Conservation (phyloP, 495 filamentous ascomycete genomes). For the Annulohypoxylon maeteangense region DNA sequence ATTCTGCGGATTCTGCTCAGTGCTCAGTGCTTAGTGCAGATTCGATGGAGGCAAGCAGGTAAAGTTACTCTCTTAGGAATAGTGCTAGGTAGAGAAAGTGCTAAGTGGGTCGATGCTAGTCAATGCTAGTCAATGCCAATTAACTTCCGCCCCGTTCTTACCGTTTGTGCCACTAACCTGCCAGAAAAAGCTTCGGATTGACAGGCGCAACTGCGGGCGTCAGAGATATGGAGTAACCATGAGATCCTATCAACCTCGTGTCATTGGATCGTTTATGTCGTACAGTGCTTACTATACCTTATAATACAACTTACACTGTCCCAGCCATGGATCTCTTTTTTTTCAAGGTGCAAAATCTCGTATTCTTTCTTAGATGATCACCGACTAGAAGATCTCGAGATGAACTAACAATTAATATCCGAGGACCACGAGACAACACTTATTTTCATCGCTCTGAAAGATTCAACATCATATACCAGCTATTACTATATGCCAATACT, state of each 20-base stretch:
- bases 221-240: background rate
- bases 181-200: constrained; percentile 20
- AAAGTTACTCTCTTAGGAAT: constrained; percentile 28
- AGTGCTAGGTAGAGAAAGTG: background rate
- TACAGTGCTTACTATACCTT: constrained; percentile 20
- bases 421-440: background rate
- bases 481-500: background rate
- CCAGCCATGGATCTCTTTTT: background rate
- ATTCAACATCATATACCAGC: background rate
- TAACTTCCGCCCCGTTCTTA: constrained; percentile 27
- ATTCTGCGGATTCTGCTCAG: background rate
- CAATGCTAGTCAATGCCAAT: constrained; percentile 28
- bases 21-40: too few relatives aligned
- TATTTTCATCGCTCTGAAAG: background rate
- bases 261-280: constrained; percentile 16
- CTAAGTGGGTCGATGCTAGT: background rate
- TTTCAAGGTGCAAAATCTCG: constrained; percentile 22
- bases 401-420: background rate
- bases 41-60: background rate
- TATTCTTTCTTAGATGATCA: constrained; percentile 21
- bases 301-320: background rate
- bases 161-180: constrained; percentile 8
- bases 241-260: background rate
- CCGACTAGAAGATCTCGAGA: background rate
- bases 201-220: constrained; percentile 7